Evolutionary conservation across 2,329 filamentous ascomycete genomes (phyloP), one percentile per base, ranked within the genome.

Genomic region (Talaromyces atroroseus): DNA sequence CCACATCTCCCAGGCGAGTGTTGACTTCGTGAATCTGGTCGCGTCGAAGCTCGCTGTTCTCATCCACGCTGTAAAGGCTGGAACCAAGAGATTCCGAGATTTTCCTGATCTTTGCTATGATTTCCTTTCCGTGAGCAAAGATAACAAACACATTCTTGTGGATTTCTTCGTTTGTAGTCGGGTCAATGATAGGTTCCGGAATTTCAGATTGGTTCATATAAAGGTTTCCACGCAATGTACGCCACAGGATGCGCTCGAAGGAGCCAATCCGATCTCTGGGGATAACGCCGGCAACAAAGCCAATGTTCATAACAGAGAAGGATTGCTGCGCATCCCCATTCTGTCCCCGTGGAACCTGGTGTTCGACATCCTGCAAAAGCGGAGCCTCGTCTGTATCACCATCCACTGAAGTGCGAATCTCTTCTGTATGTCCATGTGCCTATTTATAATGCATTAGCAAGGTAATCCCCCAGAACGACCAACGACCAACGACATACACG

Each of bases 201-300:
- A 99, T 99, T 80, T 99, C 94, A 42, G 92, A 92, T 79, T 99
- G 95, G 76, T 99, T 99, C 94, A 99, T 99, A 81, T 97, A 99
- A 61, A 99, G 79, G 74, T 99, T 99, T 67, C 94, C 94, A 72
- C 94, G 90, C 44, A 99, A 84, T 0, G 95, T 96, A 67, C 94
- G 86, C 94, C 94, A 99, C 52, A 99, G 81, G 64, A 99, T 99
- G 58, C 94, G 88, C 78, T 99, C 95, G 70, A 99, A 99, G 24
- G 92, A 89, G 14, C 87, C 92, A 59, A 99, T 92, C 51, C 92
- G 86, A 69, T 97, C 92, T 54, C 94, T 85, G 38, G 89, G 84
- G 65, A 99, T 97, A 65, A 97, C 94, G 74, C 94, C 94, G 54
- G 94, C 89, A 53, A 99, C 92, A 67, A 99, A 99, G 10, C 94